Evolutionary conservation across 768 basidiomycete species (phyloP), one percentile per base, ranked within the genome.

Genomic region (Mrakia gelida): DNA sequence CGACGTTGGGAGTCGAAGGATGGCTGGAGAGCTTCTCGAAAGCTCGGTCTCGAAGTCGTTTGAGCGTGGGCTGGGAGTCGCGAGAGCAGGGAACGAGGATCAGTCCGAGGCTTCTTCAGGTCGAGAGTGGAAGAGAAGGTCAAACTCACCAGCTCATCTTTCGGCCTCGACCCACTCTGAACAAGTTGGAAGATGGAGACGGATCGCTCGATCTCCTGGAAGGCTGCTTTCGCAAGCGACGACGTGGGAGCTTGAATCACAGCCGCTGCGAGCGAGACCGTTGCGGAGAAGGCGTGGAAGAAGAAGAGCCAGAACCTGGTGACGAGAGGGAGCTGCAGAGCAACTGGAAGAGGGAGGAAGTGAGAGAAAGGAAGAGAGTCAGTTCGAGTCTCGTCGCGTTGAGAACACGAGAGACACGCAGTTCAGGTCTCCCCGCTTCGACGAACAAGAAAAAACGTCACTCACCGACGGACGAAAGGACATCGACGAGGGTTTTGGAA

Each of bases 241-340:
- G 75, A 67, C 5, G 49, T 23, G 3, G 75, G 75, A 9, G 73
- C 63, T 21, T 62, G 67, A 32, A 75, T 74, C 23, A 52, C 54
- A 26, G 65, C 72, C 9, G 70, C 78, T 1, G 73, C 67, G n/a
- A 74, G 73, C 28, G 61, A 71, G 21, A 71, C 73, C 21, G 32
- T 43, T 0, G 78, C 78, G 0, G 73, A 56, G 65, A 75, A 79
- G 11, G 73, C 63, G 13, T 74, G 73, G 71, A 72, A 77, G 28
- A 41, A 77, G 59, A 77, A 77, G 41, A 77, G 72, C 76, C 76
- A 77, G 10, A 71, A 71, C 7, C 76, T 21, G 23, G 43, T 49
- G 32, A 56, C 68, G 18, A 77, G 71, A 15, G 54, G 56, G 10
- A 38, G 34, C 5, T 71, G 76, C 1, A 77, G 52, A 13, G 52